Conservation (phyloP, 108 stramenopile species). For the Pseudonitzschia pungens region DNA sequence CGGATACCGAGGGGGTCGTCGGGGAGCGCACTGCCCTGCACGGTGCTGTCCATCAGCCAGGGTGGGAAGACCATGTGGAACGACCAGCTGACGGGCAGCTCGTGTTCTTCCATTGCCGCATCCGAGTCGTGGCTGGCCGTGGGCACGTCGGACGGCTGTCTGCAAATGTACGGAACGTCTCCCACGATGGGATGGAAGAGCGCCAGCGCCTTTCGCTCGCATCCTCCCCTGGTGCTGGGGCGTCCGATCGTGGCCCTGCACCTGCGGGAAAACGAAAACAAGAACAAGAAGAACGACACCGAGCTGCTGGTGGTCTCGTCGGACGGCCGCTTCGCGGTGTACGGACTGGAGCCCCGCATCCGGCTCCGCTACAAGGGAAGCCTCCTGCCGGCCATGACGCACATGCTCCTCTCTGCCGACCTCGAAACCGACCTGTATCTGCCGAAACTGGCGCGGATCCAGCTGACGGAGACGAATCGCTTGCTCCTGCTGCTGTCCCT, state of each 20-base stretch:
- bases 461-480: constrained; percentile 62
- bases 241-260: constrained; percentile 53
- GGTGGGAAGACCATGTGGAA: constrained; percentile 58
- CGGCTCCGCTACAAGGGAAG: constrained; percentile 66
- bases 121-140: constrained; percentile 53
- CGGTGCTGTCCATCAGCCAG: constrained; percentile 61
- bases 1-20: constrained; percentile 39
- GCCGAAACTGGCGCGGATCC: constrained; percentile 67
- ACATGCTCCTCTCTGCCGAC: constrained; percentile 57
- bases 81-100: constrained; percentile 65
- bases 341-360: constrained; percentile 41
- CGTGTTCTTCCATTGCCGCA: constrained; percentile 65
- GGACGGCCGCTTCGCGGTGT: constrained; percentile 71
- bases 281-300: neutral
- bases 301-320: constrained; percentile 69
- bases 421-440: constrained; percentile 27
- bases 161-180: constrained; percentile 79
- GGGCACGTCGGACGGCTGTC: constrained; percentile 71
- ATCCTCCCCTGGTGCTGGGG: constrained; percentile 76
- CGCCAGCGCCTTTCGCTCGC: constrained; percentile 65
- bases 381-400: constrained; percentile 77
- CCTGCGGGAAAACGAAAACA: constrained; percentile 21
- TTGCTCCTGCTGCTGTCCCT: constrained; percentile 65
- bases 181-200: constrained; percentile 73
- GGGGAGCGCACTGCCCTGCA: constrained; percentile 47